Evolutionary conservation across 441 rosid species (phyloP).

Genomic region (Codiaeum variegatum): DNA sequence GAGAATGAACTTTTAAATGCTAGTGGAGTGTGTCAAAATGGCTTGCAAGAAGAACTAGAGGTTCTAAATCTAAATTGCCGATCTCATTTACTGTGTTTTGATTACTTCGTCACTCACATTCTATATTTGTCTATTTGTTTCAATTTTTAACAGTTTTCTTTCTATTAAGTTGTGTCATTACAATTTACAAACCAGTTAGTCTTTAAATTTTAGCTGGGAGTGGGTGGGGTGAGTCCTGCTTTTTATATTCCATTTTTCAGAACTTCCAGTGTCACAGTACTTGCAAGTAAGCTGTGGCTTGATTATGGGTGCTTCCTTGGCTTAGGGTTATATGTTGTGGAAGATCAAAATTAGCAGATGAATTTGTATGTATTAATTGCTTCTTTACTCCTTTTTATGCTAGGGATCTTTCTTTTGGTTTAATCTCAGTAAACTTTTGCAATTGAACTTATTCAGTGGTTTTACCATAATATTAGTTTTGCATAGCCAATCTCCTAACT

Average conservation of each 20-base stretch:
- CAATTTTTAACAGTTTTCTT: background rate
- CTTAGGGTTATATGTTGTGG: background rate
- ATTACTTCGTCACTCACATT: constrained; percentile 2
- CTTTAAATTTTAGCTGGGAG: constrained; percentile 4
- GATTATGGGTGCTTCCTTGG: background rate
- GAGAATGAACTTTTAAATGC: constrained; percentile 38
- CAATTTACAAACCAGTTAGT: constrained; percentile 17
- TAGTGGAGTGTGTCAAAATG: constrained; percentile 29
- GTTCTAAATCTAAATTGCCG: constrained; percentile 35
- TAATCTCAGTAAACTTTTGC: background rate
- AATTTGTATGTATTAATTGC: constrained; percentile 9
- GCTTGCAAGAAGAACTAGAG: constrained; percentile 50
- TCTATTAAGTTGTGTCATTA: constrained; percentile 14
- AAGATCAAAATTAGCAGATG: constrained; percentile 5
- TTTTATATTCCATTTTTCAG: background rate
- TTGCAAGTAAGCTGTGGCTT: background rate
- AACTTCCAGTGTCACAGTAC: background rate
- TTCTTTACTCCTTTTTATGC: constrained; percentile 9
- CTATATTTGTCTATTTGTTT: constrained; percentile 1
- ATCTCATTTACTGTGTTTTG: background rate
- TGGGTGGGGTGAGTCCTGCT: constrained; percentile 10
- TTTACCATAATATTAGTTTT: constrained; percentile 27
- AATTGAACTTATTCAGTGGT: constrained; percentile 7
- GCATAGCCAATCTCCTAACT: constrained; percentile 36
- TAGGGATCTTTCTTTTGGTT: constrained; percentile 3